phyloP scores from a whole-genome alignment of 1,284 basidiomycete species.

The Apiotrichum domesticum region DNA sequence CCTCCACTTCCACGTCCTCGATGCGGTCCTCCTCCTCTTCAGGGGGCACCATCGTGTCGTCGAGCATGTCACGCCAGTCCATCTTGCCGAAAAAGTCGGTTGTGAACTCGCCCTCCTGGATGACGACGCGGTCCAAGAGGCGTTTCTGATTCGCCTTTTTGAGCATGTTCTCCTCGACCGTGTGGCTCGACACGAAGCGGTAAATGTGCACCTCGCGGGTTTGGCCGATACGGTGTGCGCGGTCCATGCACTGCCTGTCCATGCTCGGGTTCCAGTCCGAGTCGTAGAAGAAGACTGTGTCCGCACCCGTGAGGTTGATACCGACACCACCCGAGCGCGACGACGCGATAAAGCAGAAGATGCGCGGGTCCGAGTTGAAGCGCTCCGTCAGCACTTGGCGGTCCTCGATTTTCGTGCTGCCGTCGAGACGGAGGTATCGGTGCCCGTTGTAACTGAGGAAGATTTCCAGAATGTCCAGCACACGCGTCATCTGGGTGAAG shows the following conservation, averaged over 20 bases:
- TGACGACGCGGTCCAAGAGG: constrained; percentile 82
- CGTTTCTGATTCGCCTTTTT: constrained; percentile 96
- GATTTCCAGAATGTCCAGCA: constrained; percentile 88
- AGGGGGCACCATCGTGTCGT: constrained; percentile 32
- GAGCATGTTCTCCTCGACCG: constrained; percentile 94
- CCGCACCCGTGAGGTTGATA: constrained; percentile 94
- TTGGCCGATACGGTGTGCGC: constrained; percentile 73
- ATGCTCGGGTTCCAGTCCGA: constrained; percentile 98
- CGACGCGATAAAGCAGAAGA: constrained; percentile 91
- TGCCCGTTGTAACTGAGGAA: constrained; percentile 92
- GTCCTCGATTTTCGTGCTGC: constrained; percentile 92
- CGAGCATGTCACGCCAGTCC: constrained; percentile 84
- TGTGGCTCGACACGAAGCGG: constrained; percentile 74
- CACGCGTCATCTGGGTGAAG: constrained; percentile 95
- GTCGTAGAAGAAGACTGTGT: constrained; percentile 88
- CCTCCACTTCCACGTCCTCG: constrained; percentile 30
- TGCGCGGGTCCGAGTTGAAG: constrained; percentile 86
- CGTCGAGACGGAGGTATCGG: constrained; percentile 86
- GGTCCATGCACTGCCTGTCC: constrained; percentile 94
- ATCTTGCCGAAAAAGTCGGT: constrained; percentile 52
- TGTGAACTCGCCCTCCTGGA: constrained; percentile 83
- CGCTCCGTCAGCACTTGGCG: constrained; percentile 90
- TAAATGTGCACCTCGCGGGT: constrained; percentile 97
- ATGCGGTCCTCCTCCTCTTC: constrained; percentile 49
- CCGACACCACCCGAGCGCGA: constrained; percentile 92